A percentile compares a stretch with the other conserved stretches of the same genome.
phyloP scores from a whole-genome alignment of 2,329 filamentous ascomycete genomes.

The Penicillium sp. region DNA sequence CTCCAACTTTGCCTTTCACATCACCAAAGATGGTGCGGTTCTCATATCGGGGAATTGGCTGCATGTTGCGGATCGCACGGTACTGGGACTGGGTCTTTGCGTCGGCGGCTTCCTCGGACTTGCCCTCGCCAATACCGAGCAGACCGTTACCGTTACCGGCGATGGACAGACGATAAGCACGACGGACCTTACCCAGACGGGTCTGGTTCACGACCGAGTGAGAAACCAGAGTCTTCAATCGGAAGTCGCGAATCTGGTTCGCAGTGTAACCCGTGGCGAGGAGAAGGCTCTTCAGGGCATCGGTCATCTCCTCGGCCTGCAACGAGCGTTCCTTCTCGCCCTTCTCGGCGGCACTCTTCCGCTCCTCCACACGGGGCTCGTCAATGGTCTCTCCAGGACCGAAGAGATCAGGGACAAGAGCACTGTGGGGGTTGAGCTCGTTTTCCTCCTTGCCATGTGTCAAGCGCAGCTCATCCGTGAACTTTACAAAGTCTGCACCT shows the following conservation, averaged over 20 bases:
- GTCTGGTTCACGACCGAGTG: constrained; percentile 89
- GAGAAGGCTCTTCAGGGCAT: constrained; percentile 55
- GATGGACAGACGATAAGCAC: constrained; percentile 74
- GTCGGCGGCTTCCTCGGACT: constrained; percentile 73
- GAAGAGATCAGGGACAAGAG: constrained; percentile 57
- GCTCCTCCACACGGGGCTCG: constrained; percentile 32
- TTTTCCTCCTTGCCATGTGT: constrained; percentile 55
- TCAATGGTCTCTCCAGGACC: constrained; percentile 45
- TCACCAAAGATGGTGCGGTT: constrained; percentile 88
- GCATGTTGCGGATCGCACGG: constrained; percentile 87
- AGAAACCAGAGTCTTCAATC: constrained; percentile 71
- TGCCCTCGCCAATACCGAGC: constrained; percentile 86
- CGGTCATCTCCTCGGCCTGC: constrained; percentile 39
- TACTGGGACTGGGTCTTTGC: constrained; percentile 74
- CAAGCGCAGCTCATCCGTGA: constrained; percentile 53
- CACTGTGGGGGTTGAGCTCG: constrained; percentile 54
- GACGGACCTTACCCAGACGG: constrained; percentile 88
- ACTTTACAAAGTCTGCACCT: constrained; percentile 47
- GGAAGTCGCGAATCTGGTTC: constrained; percentile 56
- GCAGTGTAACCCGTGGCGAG: constrained; percentile 60
- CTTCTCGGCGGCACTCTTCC: constrained; percentile 32
- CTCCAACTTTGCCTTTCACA: constrained; percentile 80
- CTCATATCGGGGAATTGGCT: constrained; percentile 89
- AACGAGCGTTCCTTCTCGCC: constrained; percentile 35
- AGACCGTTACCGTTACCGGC: constrained; percentile 86